These are phyloP conservation scores for Bromus sterilis DNA, from an alignment of 176 grass and related monocot genomes.

Conservation along the genomic window DNA sequence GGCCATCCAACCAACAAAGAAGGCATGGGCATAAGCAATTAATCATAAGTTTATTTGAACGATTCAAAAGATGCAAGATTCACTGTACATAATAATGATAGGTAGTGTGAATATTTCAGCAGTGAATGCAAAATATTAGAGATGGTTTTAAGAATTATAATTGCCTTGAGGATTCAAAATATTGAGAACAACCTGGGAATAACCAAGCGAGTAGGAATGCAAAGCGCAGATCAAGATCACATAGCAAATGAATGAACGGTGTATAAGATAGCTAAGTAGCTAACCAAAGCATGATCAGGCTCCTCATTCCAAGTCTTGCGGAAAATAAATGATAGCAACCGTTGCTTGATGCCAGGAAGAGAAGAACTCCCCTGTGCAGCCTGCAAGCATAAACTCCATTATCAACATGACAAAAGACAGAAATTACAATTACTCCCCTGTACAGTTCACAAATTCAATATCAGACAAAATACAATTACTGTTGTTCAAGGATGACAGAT, in stretches of 20 bases:
- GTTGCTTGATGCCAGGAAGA: conserved; percentile 91
- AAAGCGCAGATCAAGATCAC: not conserved
- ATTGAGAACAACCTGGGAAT: not conserved
- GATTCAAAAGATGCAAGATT: not conserved
- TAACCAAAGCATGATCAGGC: conserved; percentile 68
- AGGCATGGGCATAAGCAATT: not conserved
- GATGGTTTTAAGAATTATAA: not conserved
- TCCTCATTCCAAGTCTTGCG: conserved; percentile 80
- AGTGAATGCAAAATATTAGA: not conserved
- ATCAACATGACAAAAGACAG: too few relatives aligned
- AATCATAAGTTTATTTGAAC: not conserved
- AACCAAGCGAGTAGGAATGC: not conserved
- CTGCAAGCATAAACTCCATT: conserved; percentile 41
- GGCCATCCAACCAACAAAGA: not conserved
- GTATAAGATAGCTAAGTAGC: conserved; percentile 11
- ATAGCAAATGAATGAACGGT: not conserved
- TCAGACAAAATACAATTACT: not conserved
- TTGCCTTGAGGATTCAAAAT: conserved; percentile 6
- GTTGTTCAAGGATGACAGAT: not conserved
- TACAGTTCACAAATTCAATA: not conserved
- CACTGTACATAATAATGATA: not conserved
- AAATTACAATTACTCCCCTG: too few relatives aligned
- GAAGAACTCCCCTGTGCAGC: conserved; percentile 44
- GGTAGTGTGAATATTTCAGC: not conserved
- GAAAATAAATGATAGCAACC: conserved; percentile 91